Evolutionary conservation across 2,329 filamentous ascomycete genomes (phyloP).

Genomic region (Emergomyces orientalis): DNA sequence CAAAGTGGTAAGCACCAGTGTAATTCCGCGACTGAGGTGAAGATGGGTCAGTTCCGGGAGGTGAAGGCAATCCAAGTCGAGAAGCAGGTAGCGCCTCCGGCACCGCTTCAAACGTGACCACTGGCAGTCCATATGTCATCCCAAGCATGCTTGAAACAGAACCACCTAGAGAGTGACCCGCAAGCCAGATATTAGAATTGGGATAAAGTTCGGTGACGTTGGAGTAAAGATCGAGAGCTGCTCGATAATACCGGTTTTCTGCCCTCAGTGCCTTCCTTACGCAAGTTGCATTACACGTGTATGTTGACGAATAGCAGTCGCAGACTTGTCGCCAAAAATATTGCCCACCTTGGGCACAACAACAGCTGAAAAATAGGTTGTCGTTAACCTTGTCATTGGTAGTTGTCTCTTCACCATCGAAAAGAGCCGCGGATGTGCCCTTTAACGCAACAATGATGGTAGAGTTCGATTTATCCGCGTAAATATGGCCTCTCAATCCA

Average conservation of each 20-base stretch:
- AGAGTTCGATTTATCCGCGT: constrained; percentile 72
- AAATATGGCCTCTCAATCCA: constrained; percentile 84
- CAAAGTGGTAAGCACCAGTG: constrained; percentile 81
- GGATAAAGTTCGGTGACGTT: constrained; percentile 90
- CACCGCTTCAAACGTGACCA: constrained; percentile 87
- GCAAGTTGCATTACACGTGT: constrained; percentile 87
- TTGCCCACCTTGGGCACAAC: constrained; percentile 86
- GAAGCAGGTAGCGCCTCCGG: constrained; percentile 81
- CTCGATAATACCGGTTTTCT: constrained; percentile 86
- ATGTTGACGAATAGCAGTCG: constrained; percentile 79
- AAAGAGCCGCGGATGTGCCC: constrained; percentile 80
- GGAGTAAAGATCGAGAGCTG: constrained; percentile 78
- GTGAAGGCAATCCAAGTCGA: constrained; percentile 73
- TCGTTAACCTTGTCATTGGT: constrained; percentile 97
- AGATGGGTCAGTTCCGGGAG: constrained; percentile 65
- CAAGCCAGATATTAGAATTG: constrained; percentile 72
- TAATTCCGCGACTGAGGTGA: constrained; percentile 60
- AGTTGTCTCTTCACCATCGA: constrained; percentile 93
- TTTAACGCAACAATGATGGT: constrained; percentile 90
- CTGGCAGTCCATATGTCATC: constrained; percentile 80
- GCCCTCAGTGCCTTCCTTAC: constrained; percentile 63
- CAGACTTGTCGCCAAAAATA: constrained; percentile 88
- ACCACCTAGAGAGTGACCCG: constrained; percentile 87
- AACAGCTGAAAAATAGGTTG: constrained; percentile 96
- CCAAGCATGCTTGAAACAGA: constrained; percentile 81